Evolutionary conservation across 306 rosid genomes (phyloP), one percentile per base, ranked within the genome.

Genomic region (Pyrus bretschneideri): DNA sequence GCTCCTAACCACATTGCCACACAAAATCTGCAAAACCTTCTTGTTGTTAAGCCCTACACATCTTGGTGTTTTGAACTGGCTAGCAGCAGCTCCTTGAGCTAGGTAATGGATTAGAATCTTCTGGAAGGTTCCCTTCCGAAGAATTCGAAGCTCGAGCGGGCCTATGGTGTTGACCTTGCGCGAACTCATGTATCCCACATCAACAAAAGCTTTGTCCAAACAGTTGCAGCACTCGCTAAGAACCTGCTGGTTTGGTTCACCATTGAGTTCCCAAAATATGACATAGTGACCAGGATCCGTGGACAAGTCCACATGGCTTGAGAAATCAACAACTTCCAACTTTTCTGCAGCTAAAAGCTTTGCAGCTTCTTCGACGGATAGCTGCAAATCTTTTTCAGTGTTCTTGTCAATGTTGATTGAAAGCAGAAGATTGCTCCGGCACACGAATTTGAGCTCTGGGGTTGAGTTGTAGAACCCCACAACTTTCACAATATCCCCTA

Each of bases 11-110:
- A 87, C 97, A 80, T 86, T 96, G 69, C 67, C 79, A 58, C 77
- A 74, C 81, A 96, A 76, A 83, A 91, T 89, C 67, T 91, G 90
- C 85, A 92, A 73, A 75, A 92, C 91, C 75, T 5, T 42, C 17
- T 14, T 69, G 77, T 96, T 91, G 4, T 80, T 68, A 21, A 85
- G 84, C 13, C 86, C 87, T 35, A 92, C 88, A 81, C 89, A 89
- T 45, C 99, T 84, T 42, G 97, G 97, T n/a, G 96, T 85, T 88
- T 95, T 95, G 81, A 85, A 92, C 85, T 92, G 99, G 73, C 87
- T 90, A 25, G 85, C 91, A 19, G 93, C 88, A 17, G 83, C 72
- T 29, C 97, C 98, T 67, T 78, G 80, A 29, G 77, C 84, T 30
- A 96, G 75, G 83, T 18, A 89, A 80, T 93, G 93, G 15, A 89